phyloP scores from a whole-genome alignment of 345 rosid species.

The Clarkia xantiana region DNA sequence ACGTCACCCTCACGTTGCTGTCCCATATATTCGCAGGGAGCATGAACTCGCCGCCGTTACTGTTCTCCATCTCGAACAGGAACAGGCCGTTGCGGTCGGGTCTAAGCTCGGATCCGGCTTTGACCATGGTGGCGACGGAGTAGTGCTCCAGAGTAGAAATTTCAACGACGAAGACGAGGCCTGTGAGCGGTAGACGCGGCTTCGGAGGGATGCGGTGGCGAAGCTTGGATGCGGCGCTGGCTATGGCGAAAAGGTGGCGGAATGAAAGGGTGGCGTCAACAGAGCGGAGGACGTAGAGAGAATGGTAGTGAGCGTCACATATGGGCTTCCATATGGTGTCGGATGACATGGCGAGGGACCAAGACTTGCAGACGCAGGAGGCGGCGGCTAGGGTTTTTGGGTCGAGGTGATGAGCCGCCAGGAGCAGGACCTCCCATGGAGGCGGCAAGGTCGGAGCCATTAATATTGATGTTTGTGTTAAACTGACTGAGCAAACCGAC shows the following conservation, averaged over 20 bases:
- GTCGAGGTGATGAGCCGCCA: slow-evolving; percentile 27
- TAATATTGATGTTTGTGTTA: not conserved
- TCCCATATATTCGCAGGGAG: not conserved
- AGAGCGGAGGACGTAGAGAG: slow-evolving; percentile 22
- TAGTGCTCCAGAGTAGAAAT: not conserved
- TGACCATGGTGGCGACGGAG: slow-evolving; percentile 7
- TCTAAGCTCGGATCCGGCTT: slow-evolving; percentile 3
- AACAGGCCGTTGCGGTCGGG: slow-evolving; percentile 13
- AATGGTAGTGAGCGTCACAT: slow-evolving; percentile 21
- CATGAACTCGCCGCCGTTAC: not conserved
- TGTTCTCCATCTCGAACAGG: slow-evolving; percentile 17
- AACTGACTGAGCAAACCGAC: too few species aligned
- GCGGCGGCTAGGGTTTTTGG: slow-evolving; percentile 29
- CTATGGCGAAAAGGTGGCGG: slow-evolving; percentile 20
- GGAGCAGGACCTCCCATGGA: slow-evolving; percentile 23
- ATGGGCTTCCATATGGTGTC: slow-evolving; percentile 28
- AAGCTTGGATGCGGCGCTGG: slow-evolving; percentile 17
- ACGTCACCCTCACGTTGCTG: slow-evolving; percentile 17
- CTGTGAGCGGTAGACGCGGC: slow-evolving; percentile 22
- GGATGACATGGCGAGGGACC: slow-evolving; percentile 26
- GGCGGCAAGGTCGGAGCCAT: not conserved
- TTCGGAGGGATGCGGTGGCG: slow-evolving; percentile 12
- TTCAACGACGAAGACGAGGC: slow-evolving; percentile 21
- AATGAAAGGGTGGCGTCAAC: slow-evolving; percentile 17
- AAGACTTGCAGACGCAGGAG: slow-evolving; percentile 30